Evolutionary conservation across 2,329 filamentous ascomycete genomes (phyloP), one percentile per base, ranked within the genome.

Genomic region (Colletotrichum lindemuthianum): DNA sequence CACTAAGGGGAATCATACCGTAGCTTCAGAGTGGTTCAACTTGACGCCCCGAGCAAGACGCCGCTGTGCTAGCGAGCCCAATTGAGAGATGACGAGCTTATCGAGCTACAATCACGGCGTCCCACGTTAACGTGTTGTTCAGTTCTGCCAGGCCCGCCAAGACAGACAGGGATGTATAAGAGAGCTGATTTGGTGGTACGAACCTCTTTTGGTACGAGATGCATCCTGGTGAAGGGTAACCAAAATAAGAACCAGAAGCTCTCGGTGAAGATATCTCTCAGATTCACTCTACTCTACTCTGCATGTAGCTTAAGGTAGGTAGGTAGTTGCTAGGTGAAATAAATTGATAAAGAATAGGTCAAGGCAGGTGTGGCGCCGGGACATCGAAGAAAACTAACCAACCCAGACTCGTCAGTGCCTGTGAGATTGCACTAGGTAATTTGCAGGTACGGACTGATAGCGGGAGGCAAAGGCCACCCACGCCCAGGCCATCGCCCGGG

Each of bases 21-120:
- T 89, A 67, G 95, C 93, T 82, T 98, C 95, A 37, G 91, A 85
- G 80, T 97, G 93, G 75, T 98, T 98, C 71, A 98, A 82, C 75
- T 90, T 91, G 58, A 97, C 89, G 55, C 95, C 95, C 72, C 95
- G 85, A 37, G 95, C 95, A 69, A 98, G 88, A 65, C 95, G 88
- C 69, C 90, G 87, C 82, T 98, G 95, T 59, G 95, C 95, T 52
- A 97, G 86, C 70, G 91, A 86, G 71, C 95, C 95, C 67, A 97
- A 83, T 79, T 97, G 93, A 59, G 93, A 92, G 75, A 97, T 95
- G 76, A 91, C 86, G 79, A 98, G 92, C 88, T 98, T 98, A 84
- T 98, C 95, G 74, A 98, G 86, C 95, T 98, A 60, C 43, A 57
- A 54, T 53, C 49, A 45, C 49, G 57, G 57, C 33, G 60, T 56